Percentiles rank a stretch among this genome's conserved stretches.
Conservation (phyloP, 305 asterid species). For the Fraxinus greggii region DNA sequence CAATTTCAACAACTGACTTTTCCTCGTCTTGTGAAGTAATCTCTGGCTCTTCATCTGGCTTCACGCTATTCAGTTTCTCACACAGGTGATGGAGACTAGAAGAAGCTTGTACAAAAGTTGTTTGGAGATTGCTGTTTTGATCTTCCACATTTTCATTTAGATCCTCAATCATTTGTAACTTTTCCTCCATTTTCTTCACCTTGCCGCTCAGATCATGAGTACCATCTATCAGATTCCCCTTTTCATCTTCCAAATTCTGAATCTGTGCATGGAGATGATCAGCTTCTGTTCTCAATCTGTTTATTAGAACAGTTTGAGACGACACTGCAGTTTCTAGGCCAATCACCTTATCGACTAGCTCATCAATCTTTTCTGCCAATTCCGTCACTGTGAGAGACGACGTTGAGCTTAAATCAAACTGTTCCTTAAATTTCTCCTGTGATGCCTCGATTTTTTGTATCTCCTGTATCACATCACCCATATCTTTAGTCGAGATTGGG, state of each 20-base stretch:
- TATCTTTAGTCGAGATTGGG: conserved; percentile 22
- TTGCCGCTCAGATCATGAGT: conserved; percentile 32
- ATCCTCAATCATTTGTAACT: conserved; percentile 46
- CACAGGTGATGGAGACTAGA: conserved; percentile 48
- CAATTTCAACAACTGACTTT: not conserved
- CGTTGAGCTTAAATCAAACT: conserved; percentile 33
- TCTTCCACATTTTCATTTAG: conserved; percentile 58
- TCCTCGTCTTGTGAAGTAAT: conserved; percentile 11
- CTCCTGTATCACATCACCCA: conserved; percentile 26
- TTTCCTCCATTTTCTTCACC: conserved; percentile 62
- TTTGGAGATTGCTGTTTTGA: conserved; percentile 46
- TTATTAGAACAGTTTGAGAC: conserved; percentile 69
- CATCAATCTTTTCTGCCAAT: conserved; percentile 79
- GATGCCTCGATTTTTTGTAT: conserved; percentile 26
- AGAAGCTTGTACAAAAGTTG: conserved; percentile 53
- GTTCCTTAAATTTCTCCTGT: conserved; percentile 34
- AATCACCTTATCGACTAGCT: conserved; percentile 71
- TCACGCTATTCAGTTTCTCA: conserved; percentile 47
- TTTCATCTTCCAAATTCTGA: conserved; percentile 53
- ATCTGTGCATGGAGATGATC: conserved; percentile 57
- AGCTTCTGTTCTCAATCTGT: conserved; percentile 58
- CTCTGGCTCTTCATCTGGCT: conserved; percentile 40
- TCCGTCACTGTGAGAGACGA: conserved; percentile 50
- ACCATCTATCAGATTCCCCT: conserved; percentile 31
- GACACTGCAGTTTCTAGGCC: conserved; percentile 67